Percentiles rank a stretch among this genome's conserved stretches.
phyloP scores from a whole-genome alignment of 352 stramenopile species.

The Phytopythium mirpurense region DNA sequence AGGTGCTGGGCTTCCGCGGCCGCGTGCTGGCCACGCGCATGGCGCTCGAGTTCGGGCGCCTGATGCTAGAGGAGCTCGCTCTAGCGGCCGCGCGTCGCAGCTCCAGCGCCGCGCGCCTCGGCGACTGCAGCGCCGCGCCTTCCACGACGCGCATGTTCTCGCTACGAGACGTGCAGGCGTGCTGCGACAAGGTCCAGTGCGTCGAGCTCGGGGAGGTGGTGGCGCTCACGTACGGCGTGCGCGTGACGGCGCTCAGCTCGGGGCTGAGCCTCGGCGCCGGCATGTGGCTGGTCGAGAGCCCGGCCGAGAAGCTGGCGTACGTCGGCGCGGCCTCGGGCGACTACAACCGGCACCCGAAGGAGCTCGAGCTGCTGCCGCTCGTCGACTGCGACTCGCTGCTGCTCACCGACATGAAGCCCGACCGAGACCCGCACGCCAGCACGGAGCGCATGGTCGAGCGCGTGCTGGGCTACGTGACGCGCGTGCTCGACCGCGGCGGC shows the following conservation, averaged over 20 bases:
- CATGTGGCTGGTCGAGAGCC: slow-evolving; percentile 68
- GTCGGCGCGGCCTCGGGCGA: slow-evolving; percentile 71
- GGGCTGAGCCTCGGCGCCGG: slow-evolving; percentile 64
- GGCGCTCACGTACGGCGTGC: slow-evolving; percentile 55
- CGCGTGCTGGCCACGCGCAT: slow-evolving; percentile 67
- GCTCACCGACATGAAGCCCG: slow-evolving; percentile 67
- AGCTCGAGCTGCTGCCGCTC: slow-evolving; percentile 67
- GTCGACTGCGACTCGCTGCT: slow-evolving; percentile 78
- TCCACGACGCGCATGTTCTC: slow-evolving; percentile 25
- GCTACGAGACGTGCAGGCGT: slow-evolving; percentile 37
- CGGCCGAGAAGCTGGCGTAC: slow-evolving; percentile 69
- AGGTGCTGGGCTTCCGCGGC: slow-evolving; percentile 71
- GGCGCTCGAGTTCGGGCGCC: slow-evolving; percentile 55
- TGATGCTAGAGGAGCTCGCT: slow-evolving; percentile 69
- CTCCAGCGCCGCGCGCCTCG: slow-evolving; percentile 9
- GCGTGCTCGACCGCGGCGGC: slow-evolving; percentile 59
- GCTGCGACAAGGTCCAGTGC: slow-evolving; percentile 36
- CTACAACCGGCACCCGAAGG: slow-evolving; percentile 80
- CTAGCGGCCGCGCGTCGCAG: slow-evolving; percentile 4
- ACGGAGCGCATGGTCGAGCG: slow-evolving; percentile 71
- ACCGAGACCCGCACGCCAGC: slow-evolving; percentile 65
- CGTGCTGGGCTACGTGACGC: slow-evolving; percentile 47
- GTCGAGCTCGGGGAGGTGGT: slow-evolving; percentile 64
- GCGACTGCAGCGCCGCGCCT: slow-evolving; percentile 10
- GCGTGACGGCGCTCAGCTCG: slow-evolving; percentile 70